Evolutionary conservation across 306 rosid genomes (phyloP), one percentile per base, ranked within the genome.

Genomic region (Crataegus laevigata): DNA sequence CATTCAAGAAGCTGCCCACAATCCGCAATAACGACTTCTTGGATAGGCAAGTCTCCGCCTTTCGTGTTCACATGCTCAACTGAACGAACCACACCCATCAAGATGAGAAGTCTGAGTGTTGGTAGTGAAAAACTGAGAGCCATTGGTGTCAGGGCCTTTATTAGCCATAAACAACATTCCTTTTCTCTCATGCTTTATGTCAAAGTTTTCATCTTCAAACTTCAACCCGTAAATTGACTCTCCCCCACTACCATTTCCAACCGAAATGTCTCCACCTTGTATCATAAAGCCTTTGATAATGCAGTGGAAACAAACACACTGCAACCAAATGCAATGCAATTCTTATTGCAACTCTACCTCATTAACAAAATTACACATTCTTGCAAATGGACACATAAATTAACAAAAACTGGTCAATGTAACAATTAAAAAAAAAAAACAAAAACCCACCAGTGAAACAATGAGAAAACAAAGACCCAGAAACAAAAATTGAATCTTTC

Each of bases 131-230:
- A 91, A 91, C 82, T 89, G 97, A 9, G 94, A 89, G 8, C 92
- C 88, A 28, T 88, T 91, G 17, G 90, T 80, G 72, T 89, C 57
- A 1, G 91, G 88, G 11, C 97, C 94, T 0, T 83, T 24, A 40
- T 91, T 91, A 21, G 93, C 94, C 97, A 91, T 86, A 0, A 94
- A 89, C 21, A 91, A 61, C 79, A 82, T 88, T n/a, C 97, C 97
- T 76, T 91, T 91, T 71, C 93, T 80, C 78, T 91, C 97, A 24
- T 91, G 97, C 52, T 91, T 91, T 30, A 91, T 59, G 63, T 91
- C 97, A 5, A 89, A 79, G 64, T 77, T 86, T 66, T 91, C 97
- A 47, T 91, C 97, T 25, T 89, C 92, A 70, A 88, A 91, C 30
- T 86, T 86, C 66, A 58, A 24, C 13, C 93, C 94, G 25, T 91